phyloP scores from a whole-genome alignment of 1,284 basidiomycete genomes.

The Ganoderma lingzhi region DNA sequence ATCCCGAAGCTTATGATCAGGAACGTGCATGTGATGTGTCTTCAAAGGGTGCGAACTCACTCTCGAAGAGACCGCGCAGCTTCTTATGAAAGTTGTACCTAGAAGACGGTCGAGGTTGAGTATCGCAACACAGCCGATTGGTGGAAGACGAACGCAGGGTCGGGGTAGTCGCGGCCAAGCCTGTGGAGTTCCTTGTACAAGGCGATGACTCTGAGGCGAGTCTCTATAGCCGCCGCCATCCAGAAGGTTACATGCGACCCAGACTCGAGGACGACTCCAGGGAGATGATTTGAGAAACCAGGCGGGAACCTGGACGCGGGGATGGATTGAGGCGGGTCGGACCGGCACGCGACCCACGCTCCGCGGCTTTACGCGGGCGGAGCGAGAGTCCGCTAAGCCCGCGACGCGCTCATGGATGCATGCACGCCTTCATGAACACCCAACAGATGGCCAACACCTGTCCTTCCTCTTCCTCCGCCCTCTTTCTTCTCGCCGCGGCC shows the following conservation, averaged over 20 bases:
- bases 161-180: constrained; percentile 81
- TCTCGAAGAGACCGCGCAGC: constrained; percentile 75
- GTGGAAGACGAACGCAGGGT: constrained; percentile 65
- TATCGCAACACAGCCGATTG: not conserved
- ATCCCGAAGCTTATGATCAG: not conserved
- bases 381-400: not conserved
- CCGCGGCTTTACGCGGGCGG: not conserved
- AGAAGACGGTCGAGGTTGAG: constrained; percentile 22
- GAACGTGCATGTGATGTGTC: not conserved
- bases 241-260: constrained; percentile 16
- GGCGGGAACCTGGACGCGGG: not conserved
- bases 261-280: not conserved
- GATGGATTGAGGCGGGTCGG: not conserved
- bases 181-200: constrained; percentile 83
- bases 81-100: constrained; percentile 82
- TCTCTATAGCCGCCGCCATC: constrained; percentile 44
- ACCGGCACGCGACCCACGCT: not conserved
- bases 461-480: not conserved
- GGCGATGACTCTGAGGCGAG: constrained; percentile 66
- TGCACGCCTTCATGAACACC: not conserved
- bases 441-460: not conserved
- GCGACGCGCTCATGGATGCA: not conserved
- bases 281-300: not conserved
- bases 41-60: constrained; percentile 47
- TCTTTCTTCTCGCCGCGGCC: not conserved